These are phyloP conservation scores for Phaffomyces thermotolerans DNA, from an alignment of 805 yeast species.

Conservation along the genomic window DNA sequence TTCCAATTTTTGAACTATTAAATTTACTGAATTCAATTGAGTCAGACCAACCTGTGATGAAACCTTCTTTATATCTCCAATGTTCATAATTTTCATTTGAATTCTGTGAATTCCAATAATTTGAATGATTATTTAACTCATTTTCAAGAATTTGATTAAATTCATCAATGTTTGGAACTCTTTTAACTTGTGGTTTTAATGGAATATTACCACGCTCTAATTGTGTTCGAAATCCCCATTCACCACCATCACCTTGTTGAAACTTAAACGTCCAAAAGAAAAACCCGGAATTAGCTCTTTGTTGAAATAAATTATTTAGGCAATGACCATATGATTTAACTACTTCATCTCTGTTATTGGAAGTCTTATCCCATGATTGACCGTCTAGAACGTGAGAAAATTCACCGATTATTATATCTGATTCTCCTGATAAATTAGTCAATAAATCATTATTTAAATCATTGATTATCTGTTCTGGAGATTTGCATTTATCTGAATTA, in stretches of 20 bases:
- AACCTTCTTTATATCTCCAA: slow-evolving; percentile 76
- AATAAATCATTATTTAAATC: slow-evolving; percentile 47
- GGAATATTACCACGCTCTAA: slow-evolving; percentile 52
- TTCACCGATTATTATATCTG: slow-evolving; percentile 81
- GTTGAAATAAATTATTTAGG: slow-evolving; percentile 41
- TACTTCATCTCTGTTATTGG: slow-evolving; percentile 42
- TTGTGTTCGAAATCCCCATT: slow-evolving; percentile 90
- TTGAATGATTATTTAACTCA: slow-evolving; percentile 40
- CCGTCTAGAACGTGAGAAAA: slow-evolving; percentile 84
- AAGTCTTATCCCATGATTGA: slow-evolving; percentile 55
- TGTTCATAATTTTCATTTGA: slow-evolving; percentile 64
- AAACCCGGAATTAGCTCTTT: slow-evolving; percentile 59
- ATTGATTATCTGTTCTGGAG: slow-evolving; percentile 54
- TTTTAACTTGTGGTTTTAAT: slow-evolving; percentile 21
- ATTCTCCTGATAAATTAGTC: slow-evolving; percentile 41
- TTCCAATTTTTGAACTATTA: slow-evolving; percentile 67
- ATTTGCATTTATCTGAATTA: slow-evolving; percentile 59
- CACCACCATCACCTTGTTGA: slow-evolving; percentile 87
- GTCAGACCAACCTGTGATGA: slow-evolving; percentile 69
- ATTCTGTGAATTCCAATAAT: slow-evolving; percentile 63
- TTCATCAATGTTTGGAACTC: slow-evolving; percentile 33
- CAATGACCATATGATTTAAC: slow-evolving; percentile 55
- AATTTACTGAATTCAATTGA: slow-evolving; percentile 59
- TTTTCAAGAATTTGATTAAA: slow-evolving; percentile 34
- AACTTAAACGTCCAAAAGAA: slow-evolving; percentile 92